phyloP scores from a whole-genome alignment of 768 basidiomycete genomes.

The Leucogyrophana mollusca region DNA sequence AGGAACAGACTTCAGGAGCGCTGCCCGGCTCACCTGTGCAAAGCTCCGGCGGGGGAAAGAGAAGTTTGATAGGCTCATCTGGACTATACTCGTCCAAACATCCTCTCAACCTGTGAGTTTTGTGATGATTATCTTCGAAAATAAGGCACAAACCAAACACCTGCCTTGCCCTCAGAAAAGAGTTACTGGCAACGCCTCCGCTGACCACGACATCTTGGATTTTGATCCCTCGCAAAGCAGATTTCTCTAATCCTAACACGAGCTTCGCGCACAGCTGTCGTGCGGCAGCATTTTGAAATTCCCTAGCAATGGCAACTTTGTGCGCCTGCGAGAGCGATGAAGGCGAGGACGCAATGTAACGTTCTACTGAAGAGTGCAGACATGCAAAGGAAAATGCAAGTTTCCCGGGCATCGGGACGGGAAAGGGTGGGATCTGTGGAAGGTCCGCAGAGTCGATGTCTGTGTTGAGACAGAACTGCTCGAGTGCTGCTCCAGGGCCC shows the following conservation, averaged over 20 bases:
- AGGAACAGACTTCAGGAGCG: neutral
- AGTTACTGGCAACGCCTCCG: conserved; percentile 93
- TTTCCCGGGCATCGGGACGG: conserved; percentile 48
- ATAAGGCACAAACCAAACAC: conserved; percentile 11
- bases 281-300: conserved; percentile 73
- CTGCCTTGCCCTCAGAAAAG: conserved; percentile 63
- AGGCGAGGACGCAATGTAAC: conserved; percentile 43
- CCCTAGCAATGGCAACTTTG: conserved; percentile 53
- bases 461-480: conserved; percentile 54
- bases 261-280: conserved; percentile 78
- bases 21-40: conserved; percentile 67
- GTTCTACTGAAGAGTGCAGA: conserved; percentile 69
- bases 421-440: conserved; percentile 37
- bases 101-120: conserved; percentile 28
- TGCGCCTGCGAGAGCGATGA: conserved; percentile 26
- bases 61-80: conserved; percentile 39
- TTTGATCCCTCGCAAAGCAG: conserved; percentile 47
- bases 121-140: neutral
- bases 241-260: conserved; percentile 21
- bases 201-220: conserved; percentile 74
- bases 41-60: conserved; percentile 74
- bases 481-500: conserved; percentile 82
- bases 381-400: conserved; percentile 80
- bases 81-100: conserved; percentile 26
- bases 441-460: conserved; percentile 16